A percentile compares a stretch with the other conserved stretches of the same genome.
These are phyloP conservation scores for Aspergillus novoparasiticus DNA, from an alignment of 2,329 filamentous ascomycete genomes.

Conservation along the genomic window DNA sequence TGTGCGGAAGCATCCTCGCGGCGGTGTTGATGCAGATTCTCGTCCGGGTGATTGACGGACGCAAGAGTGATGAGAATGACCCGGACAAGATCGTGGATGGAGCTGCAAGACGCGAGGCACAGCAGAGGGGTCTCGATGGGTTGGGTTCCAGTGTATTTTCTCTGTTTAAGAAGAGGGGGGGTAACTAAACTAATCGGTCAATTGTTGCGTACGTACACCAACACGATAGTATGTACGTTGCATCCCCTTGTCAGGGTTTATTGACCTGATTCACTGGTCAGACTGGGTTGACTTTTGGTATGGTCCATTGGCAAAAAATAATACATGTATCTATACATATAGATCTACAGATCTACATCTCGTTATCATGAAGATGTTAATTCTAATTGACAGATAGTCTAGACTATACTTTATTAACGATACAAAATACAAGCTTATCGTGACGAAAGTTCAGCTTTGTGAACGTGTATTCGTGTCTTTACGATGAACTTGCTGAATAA, in stretches of 20 bases:
- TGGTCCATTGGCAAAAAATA: neutral
- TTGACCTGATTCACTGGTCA: too few species aligned
- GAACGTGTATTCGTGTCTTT: too few species aligned
- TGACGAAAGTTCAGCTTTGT: neutral
- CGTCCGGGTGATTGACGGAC: conserved; percentile 51
- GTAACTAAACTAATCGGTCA: neutral
- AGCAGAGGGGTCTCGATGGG: conserved; percentile 41
- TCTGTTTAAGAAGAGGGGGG: conserved; percentile 9
- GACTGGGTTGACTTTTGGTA: neutral
- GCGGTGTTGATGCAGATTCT: conserved; percentile 66
- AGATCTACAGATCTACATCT: neutral
- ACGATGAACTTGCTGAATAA: too few species aligned
- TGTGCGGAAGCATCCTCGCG: conserved; percentile 74
- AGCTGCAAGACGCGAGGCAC: conserved; percentile 38
- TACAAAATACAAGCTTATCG: neutral
- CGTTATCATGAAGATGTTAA: neutral
- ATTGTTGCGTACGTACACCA: neutral
- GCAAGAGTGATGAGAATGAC: conserved; percentile 12
- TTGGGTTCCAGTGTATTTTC: conserved; percentile 22
- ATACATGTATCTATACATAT: neutral
- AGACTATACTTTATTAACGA: neutral
- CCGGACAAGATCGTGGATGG: conserved; percentile 30
- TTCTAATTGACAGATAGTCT: neutral
- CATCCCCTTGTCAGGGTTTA: too few species aligned
- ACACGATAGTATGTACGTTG: too few species aligned